These are phyloP conservation scores for Asterochloris erici DNA, from an alignment of 139 green algal species.

Conservation along the genomic window DNA sequence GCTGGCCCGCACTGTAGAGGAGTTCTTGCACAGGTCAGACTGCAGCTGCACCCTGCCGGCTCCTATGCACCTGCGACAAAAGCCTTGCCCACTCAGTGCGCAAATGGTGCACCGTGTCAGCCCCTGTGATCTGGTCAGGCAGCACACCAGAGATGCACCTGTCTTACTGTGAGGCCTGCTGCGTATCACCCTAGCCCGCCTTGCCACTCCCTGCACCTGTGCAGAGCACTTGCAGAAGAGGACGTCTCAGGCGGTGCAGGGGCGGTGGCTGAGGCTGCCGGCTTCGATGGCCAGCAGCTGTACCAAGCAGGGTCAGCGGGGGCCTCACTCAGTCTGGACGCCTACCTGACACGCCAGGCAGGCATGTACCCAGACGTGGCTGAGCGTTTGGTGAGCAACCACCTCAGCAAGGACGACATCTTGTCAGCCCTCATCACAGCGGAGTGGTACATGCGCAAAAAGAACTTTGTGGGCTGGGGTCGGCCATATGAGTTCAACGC, in stretches of 20 bases:
- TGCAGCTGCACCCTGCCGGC: background rate
- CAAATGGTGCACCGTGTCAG: background rate
- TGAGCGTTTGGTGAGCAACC: slow-evolving; percentile 54
- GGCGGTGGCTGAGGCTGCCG: slow-evolving; percentile 42
- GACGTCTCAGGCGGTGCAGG: slow-evolving; percentile 31
- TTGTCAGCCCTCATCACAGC: slow-evolving; percentile 65
- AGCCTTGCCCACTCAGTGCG: background rate
- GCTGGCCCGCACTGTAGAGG: slow-evolving; percentile 58
- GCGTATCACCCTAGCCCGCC: background rate
- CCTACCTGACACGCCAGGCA: slow-evolving; percentile 62
- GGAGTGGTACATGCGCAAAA: slow-evolving; percentile 82
- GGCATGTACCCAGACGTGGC: slow-evolving; percentile 75
- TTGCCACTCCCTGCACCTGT: background rate
- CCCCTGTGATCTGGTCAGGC: background rate
- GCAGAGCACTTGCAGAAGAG: slow-evolving; percentile 69
- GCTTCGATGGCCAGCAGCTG: slow-evolving; percentile 35
- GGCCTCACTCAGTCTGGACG: slow-evolving; percentile 39
- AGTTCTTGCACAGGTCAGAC: slow-evolving; percentile 67
- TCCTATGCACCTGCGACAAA: background rate
- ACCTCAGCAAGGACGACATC: slow-evolving; percentile 50
- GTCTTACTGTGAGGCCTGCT: background rate
- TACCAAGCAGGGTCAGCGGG: slow-evolving; percentile 48
- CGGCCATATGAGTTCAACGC: slow-evolving; percentile 71
- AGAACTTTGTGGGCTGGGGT: slow-evolving; percentile 69
- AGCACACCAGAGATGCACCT: background rate